A percentile compares a stretch with the other conserved stretches of the same genome.
These are phyloP conservation scores for Bassia scoparia DNA, from an alignment of 148 eudicot species.

Conservation along the genomic window DNA sequence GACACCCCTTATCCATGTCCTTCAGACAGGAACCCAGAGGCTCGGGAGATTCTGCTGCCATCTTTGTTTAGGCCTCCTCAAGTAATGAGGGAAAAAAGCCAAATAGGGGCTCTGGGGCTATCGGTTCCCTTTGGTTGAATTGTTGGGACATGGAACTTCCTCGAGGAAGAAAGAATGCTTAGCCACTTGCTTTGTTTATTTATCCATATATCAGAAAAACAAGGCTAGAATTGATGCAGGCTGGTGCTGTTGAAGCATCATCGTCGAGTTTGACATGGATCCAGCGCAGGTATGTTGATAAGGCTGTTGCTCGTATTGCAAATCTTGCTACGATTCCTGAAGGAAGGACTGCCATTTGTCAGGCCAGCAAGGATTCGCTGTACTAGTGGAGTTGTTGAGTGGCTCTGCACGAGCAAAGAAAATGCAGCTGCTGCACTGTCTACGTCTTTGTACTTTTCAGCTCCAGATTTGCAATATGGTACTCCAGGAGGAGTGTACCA, in stretches of 20 bases:
- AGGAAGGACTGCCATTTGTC: constrained; percentile 71
- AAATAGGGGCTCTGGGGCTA: constrained; percentile 82
- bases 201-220: constrained; percentile 77
- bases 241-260: constrained; percentile 70
- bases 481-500: constrained; percentile 79
- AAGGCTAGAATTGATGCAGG: constrained; percentile 72
- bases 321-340: constrained; percentile 76
- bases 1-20: constrained; percentile 79
- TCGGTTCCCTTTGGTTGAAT: constrained; percentile 76
- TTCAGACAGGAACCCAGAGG: constrained; percentile 77
- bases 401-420: constrained; percentile 88
- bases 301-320: constrained; percentile 84
- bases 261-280: constrained; percentile 82
- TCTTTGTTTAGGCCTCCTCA: constrained; percentile 86
- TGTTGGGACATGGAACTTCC: constrained; percentile 79
- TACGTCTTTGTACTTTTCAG: constrained; percentile 72
- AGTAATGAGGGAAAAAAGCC: constrained; percentile 73
- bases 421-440: constrained; percentile 85
- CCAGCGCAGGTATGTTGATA: constrained; percentile 88
- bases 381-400: constrained; percentile 78
- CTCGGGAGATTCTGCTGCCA: constrained; percentile 87
- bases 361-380: constrained; percentile 72
- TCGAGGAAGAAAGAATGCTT: constrained; percentile 77
- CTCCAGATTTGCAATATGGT: constrained; percentile 52
- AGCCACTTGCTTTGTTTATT: constrained; percentile 72